These are phyloP conservation scores for Jatropha multifida DNA, from an alignment of 441 rosid genomes.

Conservation along the genomic window DNA sequence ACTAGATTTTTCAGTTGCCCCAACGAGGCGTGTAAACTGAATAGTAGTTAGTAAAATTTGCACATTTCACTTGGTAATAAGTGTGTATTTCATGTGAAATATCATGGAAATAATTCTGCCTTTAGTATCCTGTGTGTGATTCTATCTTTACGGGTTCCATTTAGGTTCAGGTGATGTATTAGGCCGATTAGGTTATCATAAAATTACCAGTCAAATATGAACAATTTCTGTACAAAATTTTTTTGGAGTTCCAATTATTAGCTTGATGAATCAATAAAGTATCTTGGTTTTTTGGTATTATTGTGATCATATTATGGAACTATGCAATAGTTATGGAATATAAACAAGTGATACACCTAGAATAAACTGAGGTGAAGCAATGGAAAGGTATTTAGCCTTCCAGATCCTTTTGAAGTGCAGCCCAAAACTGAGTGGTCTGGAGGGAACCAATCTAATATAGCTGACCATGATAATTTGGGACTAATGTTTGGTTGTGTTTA, in stretches of 20 bases:
- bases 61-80: background rate
- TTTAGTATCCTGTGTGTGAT: background rate
- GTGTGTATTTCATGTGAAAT: background rate
- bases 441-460: background rate
- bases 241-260: background rate
- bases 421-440: background rate
- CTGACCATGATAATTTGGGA: background rate
- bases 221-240: background rate
- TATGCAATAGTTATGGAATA: background rate
- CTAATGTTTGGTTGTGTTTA: background rate
- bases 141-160: background rate
- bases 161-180: background rate
- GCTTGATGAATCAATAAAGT: background rate
- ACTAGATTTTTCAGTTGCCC: background rate
- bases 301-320: background rate
- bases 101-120: background rate
- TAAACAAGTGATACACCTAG: background rate
- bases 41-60: background rate
- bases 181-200: background rate
- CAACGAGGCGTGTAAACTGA: background rate
- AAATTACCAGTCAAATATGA: background rate
- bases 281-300: conserved; percentile 3
- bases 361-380: background rate
- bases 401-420: background rate
- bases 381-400: background rate